Evolutionary conservation across 2,329 filamentous ascomycete species (phyloP), one percentile per base, ranked within the genome.

Genomic region (Paraconiothyrium sp.): DNA sequence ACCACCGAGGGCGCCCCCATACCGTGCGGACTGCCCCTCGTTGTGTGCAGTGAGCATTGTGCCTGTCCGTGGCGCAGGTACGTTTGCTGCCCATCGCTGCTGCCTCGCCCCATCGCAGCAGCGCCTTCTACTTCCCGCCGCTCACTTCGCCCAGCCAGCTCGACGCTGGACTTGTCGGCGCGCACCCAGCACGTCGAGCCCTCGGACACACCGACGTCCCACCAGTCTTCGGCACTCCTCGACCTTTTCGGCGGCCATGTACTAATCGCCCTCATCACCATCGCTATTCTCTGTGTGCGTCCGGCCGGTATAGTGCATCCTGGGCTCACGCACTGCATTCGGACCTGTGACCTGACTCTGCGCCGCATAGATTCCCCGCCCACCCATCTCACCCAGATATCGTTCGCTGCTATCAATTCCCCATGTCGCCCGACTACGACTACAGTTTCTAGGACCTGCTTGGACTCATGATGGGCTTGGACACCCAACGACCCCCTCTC

Each of bases 401-500:
- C 47, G 30, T 13, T 51, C 50, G 46, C 49, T 30, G 27, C 48
- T 59, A 64, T 60, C 62, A 64, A 61, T 66, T 56, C 63, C 69
- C 67, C 72, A 78, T 77, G 73, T 76, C 70, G 66, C 67, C 68
- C 65, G 49, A 62, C 67, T 63, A 59, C 67, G 55, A 55, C 64
- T 56, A 65, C 65, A 51, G 63, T 67, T 73, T 72, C 70, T 77
- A 74, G 68, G 68, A 68, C 66, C 70, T 61, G 66, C 67, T 61
- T 44, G 63, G 67, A 68, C 69, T 71, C 69, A 76, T 70, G 65
- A 84, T 84, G 82, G 81, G 80, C 67, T 69, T 81, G 62, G 80
- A 81, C 67, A 77, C 71, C 61, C 75, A 77, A 66, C 76, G 80
- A 73, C 88, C 88, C 77, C 91, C 91, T 72, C 85, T 94, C 75